Evolutionary conservation across 169 alveolate genomes (phyloP), one percentile per base, ranked within the genome.

Genomic region (Cyclospora cayetanensis): DNA sequence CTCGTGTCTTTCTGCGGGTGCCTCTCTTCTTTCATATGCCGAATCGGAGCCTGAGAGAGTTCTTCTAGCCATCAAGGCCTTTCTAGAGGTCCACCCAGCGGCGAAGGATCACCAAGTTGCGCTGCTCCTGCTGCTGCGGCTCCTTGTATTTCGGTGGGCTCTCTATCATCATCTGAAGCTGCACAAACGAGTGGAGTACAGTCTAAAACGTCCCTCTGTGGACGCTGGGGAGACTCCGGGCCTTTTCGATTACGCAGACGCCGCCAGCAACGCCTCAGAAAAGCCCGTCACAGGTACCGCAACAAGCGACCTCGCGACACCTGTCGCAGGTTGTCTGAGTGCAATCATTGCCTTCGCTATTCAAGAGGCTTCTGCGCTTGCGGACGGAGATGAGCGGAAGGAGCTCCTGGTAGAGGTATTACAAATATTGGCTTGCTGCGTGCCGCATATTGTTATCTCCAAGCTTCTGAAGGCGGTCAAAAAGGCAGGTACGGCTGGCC

Each of bases 41-140:
- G 86, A 18, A 43, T 60, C 65, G 27, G 66, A 76, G 31, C n/a
- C 41, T 2, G 42, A 20, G 15, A n/a, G 41, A n/a, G 65, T 76
- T 18, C 5, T 34, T 15, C 66, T 76, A 0, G 86, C 86, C 5
- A 76, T 76, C 2, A 76, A 18, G n/a, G 66, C 86, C 18, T 76
- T 42, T 43, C 39, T 76, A 2, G 86, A 76, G 41, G 66, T 76
- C 15, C 42, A n/a, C 18, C 43, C 86, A 1, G 86, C 86, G 31
- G 43, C 86, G 27, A 41, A 76, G 86, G 66, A 76, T 25, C 86
- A 76, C n/a, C 86, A 76, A 25, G 18, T 76, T 18, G 86, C 55
- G 42, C 39, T 76, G 86, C 66, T 76, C 43, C 86, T 76, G 86
- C 86, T 76, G 86, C 86, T 76, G 86, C 86, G 86, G 29, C 27